These are phyloP conservation scores for Xylaria grammica DNA, from an alignment of 495 filamentous ascomycete genomes.

Conservation along the genomic window DNA sequence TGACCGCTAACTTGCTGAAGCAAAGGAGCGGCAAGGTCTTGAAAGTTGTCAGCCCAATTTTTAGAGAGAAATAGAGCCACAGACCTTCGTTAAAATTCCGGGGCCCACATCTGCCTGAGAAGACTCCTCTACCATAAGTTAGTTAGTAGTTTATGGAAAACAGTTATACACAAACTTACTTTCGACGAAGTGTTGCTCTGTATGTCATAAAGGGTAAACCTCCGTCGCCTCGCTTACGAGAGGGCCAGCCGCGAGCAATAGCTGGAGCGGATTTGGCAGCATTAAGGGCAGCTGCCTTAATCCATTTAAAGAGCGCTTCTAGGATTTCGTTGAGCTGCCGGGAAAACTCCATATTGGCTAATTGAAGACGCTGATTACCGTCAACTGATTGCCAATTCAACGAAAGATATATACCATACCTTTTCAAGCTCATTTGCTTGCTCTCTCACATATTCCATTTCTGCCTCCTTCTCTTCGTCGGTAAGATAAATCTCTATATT, in stretches of 20 bases:
- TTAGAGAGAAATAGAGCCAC: constrained; percentile 23
- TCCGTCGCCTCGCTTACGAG: constrained; percentile 45
- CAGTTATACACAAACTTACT: constrained; percentile 40
- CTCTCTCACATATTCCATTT: constrained; percentile 44
- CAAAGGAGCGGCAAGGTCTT: constrained; percentile 52
- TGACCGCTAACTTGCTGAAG: constrained; percentile 49
- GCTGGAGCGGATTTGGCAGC: constrained; percentile 36
- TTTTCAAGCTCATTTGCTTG: constrained; percentile 48
- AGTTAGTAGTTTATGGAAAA: constrained; percentile 28
- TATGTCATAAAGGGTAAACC: constrained; percentile 61
- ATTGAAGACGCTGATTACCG: constrained; percentile 29
- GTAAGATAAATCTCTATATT: constrained; percentile 48
- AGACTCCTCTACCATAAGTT: constrained; percentile 34
- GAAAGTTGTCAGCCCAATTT: constrained; percentile 19
- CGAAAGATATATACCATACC: constrained; percentile 37
- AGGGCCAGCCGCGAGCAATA: constrained; percentile 53
- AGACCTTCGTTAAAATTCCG: constrained; percentile 56
- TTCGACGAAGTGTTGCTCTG: constrained; percentile 58
- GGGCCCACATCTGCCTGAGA: constrained; percentile 30
- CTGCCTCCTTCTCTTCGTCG: constrained; percentile 42
- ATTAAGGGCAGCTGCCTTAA: constrained; percentile 31
- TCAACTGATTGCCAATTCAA: background rate
- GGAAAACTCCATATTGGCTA: constrained; percentile 39
- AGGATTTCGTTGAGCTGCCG: constrained; percentile 43
- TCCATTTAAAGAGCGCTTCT: constrained; percentile 52